phyloP scores from a whole-genome alignment of 352 stramenopile genomes.

The Peronospora destructor region DNA sequence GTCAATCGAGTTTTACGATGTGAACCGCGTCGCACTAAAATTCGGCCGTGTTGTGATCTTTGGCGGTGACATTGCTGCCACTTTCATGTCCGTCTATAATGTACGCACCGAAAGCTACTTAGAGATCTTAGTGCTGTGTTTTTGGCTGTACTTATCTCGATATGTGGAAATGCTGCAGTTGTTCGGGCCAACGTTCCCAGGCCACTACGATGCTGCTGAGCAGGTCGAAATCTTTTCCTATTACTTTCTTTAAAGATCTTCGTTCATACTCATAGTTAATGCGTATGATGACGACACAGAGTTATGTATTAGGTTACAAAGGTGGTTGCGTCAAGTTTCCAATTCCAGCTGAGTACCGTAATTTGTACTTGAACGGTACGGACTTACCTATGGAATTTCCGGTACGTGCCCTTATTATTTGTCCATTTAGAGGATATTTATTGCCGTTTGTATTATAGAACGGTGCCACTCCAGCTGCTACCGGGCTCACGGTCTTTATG shows the following conservation, averaged over 20 bases:
- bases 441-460: conserved; percentile 34
- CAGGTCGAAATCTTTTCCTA: conserved; percentile 31
- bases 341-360: conserved; percentile 61
- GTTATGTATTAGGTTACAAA: conserved; percentile 68
- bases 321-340: conserved; percentile 70
- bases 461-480: conserved; percentile 63
- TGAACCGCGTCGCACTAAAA: conserved; percentile 72
- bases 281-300: conserved; percentile 24
- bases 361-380: conserved; percentile 70
- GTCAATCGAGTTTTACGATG: conserved; percentile 70
- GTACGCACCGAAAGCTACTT: conserved; percentile 24
- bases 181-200: conserved; percentile 81
- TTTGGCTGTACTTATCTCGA: not conserved
- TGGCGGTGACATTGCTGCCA: conserved; percentile 63
- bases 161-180: conserved; percentile 32
- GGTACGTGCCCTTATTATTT: conserved; percentile 23
- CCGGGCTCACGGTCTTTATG: conserved; percentile 58
- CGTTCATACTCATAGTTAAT: not conserved
- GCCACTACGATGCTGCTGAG: conserved; percentile 53
- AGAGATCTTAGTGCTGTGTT: not conserved
- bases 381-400: conserved; percentile 79
- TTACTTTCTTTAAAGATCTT: not conserved
- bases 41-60: conserved; percentile 82
- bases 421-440: not conserved
- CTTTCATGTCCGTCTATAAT: conserved; percentile 87